These are phyloP conservation scores for Lactarius indigo DNA, from an alignment of 768 basidiomycete species.

Conservation along the genomic window DNA sequence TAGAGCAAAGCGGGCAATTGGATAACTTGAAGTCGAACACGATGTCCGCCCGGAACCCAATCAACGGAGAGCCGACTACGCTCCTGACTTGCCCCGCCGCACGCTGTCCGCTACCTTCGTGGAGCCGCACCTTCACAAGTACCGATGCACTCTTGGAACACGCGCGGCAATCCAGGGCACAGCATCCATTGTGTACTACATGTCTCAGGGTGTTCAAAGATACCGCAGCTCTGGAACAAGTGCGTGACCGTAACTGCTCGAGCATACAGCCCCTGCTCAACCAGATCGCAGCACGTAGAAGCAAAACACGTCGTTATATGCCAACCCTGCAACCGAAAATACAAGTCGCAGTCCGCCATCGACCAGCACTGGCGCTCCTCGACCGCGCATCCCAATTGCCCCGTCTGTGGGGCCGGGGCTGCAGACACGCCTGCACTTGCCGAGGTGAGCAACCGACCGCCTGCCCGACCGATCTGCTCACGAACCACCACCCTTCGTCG, in stretches of 20 bases:
- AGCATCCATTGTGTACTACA: conserved; percentile 16
- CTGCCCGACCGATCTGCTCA: neutral
- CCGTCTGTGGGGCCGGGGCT: conserved; percentile 14
- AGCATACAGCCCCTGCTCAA: neutral
- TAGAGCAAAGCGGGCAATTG: neutral
- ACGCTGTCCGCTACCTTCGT: conserved; percentile 13
- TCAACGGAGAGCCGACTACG: neutral
- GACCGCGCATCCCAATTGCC: conserved; percentile 17
- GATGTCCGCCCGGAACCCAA: neutral
- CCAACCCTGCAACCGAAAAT: conserved; percentile 16
- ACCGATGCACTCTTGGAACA: conserved; percentile 19
- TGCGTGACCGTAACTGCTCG: neutral
- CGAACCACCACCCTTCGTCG: too few relatives aligned
- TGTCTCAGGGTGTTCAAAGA: conserved; percentile 22
- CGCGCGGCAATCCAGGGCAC: conserved; percentile 5
- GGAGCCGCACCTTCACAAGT: conserved; percentile 14
- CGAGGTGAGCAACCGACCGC: conserved; percentile 9
- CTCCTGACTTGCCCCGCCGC: conserved; percentile 12
- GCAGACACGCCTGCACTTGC: conserved; percentile 13
- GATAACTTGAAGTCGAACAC: neutral
- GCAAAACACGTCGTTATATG: conserved; percentile 22
- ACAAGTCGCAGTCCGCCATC: conserved; percentile 22
- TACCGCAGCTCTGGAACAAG: conserved; percentile 18
- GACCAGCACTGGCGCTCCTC: conserved; percentile 24
- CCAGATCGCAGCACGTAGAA: conserved; percentile 16